Percentiles rank a stretch among this genome's conserved stretches.
Evolutionary conservation across 495 filamentous ascomycete genomes (phyloP).

Genomic region (Rhizodiscina lignyota): DNA sequence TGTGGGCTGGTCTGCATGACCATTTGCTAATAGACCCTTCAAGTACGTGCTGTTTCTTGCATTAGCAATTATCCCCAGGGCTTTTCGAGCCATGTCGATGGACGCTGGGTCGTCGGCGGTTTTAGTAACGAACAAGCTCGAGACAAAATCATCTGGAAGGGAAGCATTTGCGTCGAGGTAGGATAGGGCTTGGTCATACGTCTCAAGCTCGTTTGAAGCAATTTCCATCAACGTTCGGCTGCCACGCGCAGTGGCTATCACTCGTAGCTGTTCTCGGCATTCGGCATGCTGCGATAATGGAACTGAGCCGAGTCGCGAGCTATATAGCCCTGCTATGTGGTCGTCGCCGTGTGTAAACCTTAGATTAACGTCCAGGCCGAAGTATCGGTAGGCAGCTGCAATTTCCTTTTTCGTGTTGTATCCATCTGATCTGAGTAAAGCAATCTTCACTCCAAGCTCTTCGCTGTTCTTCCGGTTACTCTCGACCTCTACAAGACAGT

Average conservation of each 20-base stretch:
- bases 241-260: constrained; percentile 33
- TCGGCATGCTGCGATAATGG: constrained; percentile 29
- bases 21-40: constrained; percentile 37
- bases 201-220: constrained; percentile 40
- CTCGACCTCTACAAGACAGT: constrained; percentile 28
- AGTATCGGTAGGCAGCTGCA: constrained; percentile 32
- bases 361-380: constrained; percentile 26
- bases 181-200: constrained; percentile 40
- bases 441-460: constrained; percentile 21
- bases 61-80: constrained; percentile 39
- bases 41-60: constrained; percentile 36
- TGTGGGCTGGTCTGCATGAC: constrained; percentile 25
- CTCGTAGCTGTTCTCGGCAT: constrained; percentile 33
- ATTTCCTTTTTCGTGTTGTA: constrained; percentile 24
- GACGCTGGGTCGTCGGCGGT: constrained; percentile 29
- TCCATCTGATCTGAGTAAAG: constrained; percentile 24
- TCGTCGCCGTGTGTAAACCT: constrained; percentile 31
- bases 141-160: constrained; percentile 42
- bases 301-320: constrained; percentile 30
- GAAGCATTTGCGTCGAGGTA: constrained; percentile 36
- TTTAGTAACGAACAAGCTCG: constrained; percentile 24
- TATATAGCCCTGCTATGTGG: constrained; percentile 39
- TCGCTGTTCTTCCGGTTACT: constrained; percentile 25
- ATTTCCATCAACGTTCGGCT: constrained; percentile 37
- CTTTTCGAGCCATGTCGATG: constrained; percentile 32